Evolutionary conservation across 2,329 filamentous ascomycete genomes (phyloP).

Genomic region (Neofusicoccum parvum): DNA sequence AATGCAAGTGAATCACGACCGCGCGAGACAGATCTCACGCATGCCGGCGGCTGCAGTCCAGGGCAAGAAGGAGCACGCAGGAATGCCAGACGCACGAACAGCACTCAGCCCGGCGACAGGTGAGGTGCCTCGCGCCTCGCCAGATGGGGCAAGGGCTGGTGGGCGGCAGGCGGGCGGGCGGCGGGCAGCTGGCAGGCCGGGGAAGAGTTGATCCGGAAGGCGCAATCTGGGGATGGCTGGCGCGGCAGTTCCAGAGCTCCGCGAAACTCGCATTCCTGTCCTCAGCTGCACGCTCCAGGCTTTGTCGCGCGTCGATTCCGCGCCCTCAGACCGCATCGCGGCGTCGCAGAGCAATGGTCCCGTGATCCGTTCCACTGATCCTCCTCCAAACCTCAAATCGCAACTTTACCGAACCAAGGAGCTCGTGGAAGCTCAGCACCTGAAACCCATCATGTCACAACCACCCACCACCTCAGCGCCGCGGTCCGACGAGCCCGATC

Average conservation of each 20-base stretch:
- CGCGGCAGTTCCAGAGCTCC: slow-evolving; percentile 2
- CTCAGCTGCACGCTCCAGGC: slow-evolving; percentile 1
- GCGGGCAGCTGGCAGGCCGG: background rate
- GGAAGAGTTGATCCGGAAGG: background rate
- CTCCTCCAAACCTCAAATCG: slow-evolving; percentile 6
- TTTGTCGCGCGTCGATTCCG: background rate
- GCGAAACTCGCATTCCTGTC: slow-evolving; percentile 13
- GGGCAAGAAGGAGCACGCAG: too few species aligned
- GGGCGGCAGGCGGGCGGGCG: background rate
- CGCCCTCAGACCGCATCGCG: background rate
- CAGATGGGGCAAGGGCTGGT: background rate
- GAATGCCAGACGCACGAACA: too few species aligned
- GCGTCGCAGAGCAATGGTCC: slow-evolving; percentile 12
- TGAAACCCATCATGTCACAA: slow-evolving; percentile 23
- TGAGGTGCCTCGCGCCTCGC: background rate
- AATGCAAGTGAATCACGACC: too few species aligned
- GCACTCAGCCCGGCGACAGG: too few species aligned
- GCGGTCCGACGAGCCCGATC: slow-evolving; percentile 31
- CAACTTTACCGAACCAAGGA: slow-evolving; percentile 22
- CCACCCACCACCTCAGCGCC: slow-evolving; percentile 17
- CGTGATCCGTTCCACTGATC: slow-evolving; percentile 20
- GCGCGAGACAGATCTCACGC: too few species aligned
- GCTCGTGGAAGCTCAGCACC: slow-evolving; percentile 19
- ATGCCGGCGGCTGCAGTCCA: too few species aligned
- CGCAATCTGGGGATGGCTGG: background rate